Evolutionary conservation across 192 early-diverging fungal genomes (phyloP), one percentile per base, ranked within the genome.

Genomic region (Phlyctochytrium planicorne): DNA sequence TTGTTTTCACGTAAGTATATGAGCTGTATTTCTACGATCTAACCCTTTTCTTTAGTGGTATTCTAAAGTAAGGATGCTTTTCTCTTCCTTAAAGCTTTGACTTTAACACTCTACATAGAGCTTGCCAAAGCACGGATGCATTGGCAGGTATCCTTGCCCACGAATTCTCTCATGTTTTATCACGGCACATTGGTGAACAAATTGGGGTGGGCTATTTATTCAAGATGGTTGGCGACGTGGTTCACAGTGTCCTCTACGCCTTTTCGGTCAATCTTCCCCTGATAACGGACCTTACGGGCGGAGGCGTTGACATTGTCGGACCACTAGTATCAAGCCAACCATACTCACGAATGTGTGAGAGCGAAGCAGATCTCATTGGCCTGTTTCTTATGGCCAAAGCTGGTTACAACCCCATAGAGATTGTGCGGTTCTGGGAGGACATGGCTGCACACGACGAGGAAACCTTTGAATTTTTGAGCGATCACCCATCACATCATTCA

Each of bases 291-390:
- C 4, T 81, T 23, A 65, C 53, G 30, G 80, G 80, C 1, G 62
- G 73, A 10, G 60, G 53, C 0, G 37, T 81, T 0, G 74, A 81
- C 37, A 64, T 52, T 17, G 68, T 65, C 20, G 71, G 72, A 1
- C 70, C 73, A 16, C 55, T 79, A 30, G 29, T 81, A 25, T 66
- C 67, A 23, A 66, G 65, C 1, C 40, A 73, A 32, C 80, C 80
- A 0, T 75, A 78, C 47, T 76, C 73, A 1, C 80, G 80, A 1
- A 72, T 81, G 62, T 79, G 77, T 63, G 80, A 81, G 52, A 69
- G 55, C n/a, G 80, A 81, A 56, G 80, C 80, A 1, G 80, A 81
- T 60, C 52, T 64, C 30, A 68, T 81, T 57, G 80, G 80, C 6
- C n/a, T 81, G 32, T 81, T 70, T 59, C 40, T 81, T 25, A 81